These are phyloP conservation scores for Plasmodium vinckei DNA, from an alignment of 169 alveolate genomes.

Conservation along the genomic window DNA sequence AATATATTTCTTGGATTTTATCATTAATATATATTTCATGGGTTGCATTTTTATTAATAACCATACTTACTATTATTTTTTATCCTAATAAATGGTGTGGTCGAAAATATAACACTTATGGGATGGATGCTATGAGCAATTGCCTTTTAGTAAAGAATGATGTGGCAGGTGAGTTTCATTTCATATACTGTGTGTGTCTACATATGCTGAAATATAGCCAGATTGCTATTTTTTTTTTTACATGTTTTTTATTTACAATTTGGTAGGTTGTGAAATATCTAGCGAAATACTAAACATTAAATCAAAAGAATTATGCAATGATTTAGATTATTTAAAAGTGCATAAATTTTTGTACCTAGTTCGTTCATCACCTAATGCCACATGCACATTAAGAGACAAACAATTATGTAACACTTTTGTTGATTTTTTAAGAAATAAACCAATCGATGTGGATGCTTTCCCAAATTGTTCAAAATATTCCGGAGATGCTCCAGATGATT, in stretches of 20 bases:
- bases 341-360: conserved; percentile 40
- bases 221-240: not conserved
- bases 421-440: conserved; percentile 56
- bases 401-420: conserved; percentile 58
- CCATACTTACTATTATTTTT: conserved; percentile 25
- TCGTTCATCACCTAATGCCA: conserved; percentile 39
- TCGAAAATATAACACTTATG: conserved; percentile 26
- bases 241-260: not conserved
- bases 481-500: conserved; percentile 27
- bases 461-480: conserved; percentile 54
- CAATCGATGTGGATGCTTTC: conserved; percentile 20
- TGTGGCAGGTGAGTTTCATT: conserved; percentile 24
- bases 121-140: conserved; percentile 61
- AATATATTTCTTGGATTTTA: conserved; percentile 58
- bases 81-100: conserved; percentile 31
- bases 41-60: conserved; percentile 42
- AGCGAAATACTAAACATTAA: conserved; percentile 21
- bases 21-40: conserved; percentile 50
- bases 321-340: conserved; percentile 42
- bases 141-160: conserved; percentile 34
- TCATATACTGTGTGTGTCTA: not conserved
- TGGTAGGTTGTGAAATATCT: conserved; percentile 50
- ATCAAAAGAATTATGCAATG: conserved; percentile 45
- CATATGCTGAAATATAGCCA: not conserved
- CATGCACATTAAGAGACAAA: conserved; percentile 51